Conservation (phyloP, 805 yeast genomes). For the Brettanomyces nanus region DNA sequence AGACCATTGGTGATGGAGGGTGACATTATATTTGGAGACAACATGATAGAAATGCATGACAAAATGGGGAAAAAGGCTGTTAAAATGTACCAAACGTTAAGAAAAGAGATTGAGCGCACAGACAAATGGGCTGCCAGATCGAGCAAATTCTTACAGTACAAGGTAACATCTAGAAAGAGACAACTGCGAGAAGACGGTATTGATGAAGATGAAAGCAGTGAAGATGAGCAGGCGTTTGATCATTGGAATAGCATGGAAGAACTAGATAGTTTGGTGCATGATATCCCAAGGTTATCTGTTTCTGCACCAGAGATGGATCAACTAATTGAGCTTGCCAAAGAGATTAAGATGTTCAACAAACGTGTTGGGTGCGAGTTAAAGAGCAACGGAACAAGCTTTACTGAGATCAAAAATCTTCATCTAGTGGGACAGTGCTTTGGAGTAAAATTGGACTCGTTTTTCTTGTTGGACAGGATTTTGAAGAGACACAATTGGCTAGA, state of each 20-base stretch:
- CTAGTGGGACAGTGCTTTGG: slow-evolving; percentile 55
- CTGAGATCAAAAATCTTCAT: slow-evolving; percentile 46
- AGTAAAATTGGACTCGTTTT: slow-evolving; percentile 41
- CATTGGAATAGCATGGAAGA: slow-evolving; percentile 19
- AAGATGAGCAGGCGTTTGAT: neutral
- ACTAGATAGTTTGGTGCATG: slow-evolving; percentile 32
- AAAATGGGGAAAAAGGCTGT: slow-evolving; percentile 7
- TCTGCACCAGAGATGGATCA: slow-evolving; percentile 53
- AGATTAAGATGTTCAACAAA: slow-evolving; percentile 42
- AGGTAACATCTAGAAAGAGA: slow-evolving; percentile 39
- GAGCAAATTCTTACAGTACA: slow-evolving; percentile 41
- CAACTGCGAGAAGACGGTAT: slow-evolving; percentile 11
- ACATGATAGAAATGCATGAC: neutral
- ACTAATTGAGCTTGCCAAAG: slow-evolving; percentile 42
- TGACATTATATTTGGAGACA: slow-evolving; percentile 32
- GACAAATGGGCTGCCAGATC: slow-evolving; percentile 49
- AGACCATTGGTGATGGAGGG: slow-evolving; percentile 45
- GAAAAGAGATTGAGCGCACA: slow-evolving; percentile 35
- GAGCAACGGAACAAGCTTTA: slow-evolving; percentile 21
- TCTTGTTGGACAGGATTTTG: slow-evolving; percentile 30
- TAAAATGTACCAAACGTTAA: slow-evolving; percentile 26
- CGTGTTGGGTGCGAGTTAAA: slow-evolving; percentile 31
- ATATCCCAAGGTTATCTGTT: slow-evolving; percentile 43
- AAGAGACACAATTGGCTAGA: slow-evolving; percentile 33
- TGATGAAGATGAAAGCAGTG: too few relatives aligned